Conservation (phyloP, 805 yeast species). For the Middelhovenomyces tepae region DNA sequence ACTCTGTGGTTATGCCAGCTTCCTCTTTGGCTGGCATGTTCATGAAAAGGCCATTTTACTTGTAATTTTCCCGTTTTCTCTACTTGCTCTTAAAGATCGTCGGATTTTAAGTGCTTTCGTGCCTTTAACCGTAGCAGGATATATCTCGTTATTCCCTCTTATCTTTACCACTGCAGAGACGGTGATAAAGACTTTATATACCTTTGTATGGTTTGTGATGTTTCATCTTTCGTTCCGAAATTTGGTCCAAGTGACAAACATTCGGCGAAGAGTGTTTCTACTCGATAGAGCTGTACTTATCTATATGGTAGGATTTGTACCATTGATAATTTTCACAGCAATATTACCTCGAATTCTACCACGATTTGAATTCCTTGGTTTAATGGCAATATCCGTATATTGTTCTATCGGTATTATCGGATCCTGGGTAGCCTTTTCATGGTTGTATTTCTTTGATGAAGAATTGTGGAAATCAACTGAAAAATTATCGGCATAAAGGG, state of each 20-base stretch:
- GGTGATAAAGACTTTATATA: conserved; percentile 64
- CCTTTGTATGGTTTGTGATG: conserved; percentile 77
- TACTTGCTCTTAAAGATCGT: conserved; percentile 62
- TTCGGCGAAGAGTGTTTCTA: conserved; percentile 37
- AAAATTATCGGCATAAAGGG: conserved; percentile 54
- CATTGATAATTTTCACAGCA: conserved; percentile 51
- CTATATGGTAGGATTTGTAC: conserved; percentile 59
- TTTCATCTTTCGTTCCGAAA: conserved; percentile 65
- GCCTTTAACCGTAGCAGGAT: conserved; percentile 68
- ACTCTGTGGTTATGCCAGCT: conserved; percentile 84
- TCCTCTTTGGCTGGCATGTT: conserved; percentile 96
- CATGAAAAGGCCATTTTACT: conserved; percentile 95
- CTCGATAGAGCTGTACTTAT: conserved; percentile 62
- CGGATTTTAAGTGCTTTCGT: conserved; percentile 64
- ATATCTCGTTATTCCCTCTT: conserved; percentile 81
- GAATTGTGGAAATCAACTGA: conserved; percentile 37
- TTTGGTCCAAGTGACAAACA: conserved; percentile 21
- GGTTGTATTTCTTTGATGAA: conserved; percentile 83
- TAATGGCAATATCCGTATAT: conserved; percentile 79
- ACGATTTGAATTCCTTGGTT: conserved; percentile 60
- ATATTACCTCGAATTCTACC: conserved; percentile 47
- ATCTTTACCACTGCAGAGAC: conserved; percentile 74
- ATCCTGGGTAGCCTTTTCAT: conserved; percentile 81
- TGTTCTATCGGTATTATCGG: conserved; percentile 78
- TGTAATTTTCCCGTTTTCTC: conserved; percentile 79